These are phyloP conservation scores for Brassica juncea DNA, from an alignment of 345 rosid species.

Conservation along the genomic window DNA sequence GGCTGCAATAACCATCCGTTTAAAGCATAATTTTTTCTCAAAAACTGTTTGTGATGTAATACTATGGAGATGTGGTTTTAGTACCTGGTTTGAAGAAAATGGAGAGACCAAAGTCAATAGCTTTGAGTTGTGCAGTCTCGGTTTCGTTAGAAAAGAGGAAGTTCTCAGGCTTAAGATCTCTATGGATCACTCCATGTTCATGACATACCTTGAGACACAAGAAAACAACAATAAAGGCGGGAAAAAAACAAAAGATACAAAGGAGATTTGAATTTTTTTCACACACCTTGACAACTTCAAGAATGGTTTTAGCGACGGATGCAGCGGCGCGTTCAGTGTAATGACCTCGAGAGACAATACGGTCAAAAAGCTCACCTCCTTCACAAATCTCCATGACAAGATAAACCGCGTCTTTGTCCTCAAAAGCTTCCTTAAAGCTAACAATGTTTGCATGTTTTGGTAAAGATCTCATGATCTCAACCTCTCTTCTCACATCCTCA, in stretches of 20 bases:
- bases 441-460: conserved; percentile 85
- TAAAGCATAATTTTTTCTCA: not conserved
- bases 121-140: conserved; percentile 70
- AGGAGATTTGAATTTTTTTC: not conserved
- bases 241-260: not conserved
- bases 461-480: conserved; percentile 75
- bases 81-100: conserved; percentile 77
- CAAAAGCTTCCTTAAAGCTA: conserved; percentile 69
- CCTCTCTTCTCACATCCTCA: conserved; percentile 90
- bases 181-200: conserved; percentile 83
- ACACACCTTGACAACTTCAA: conserved; percentile 81
- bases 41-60: not conserved
- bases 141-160: conserved; percentile 64
- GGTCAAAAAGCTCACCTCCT: conserved; percentile 89
- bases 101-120: conserved; percentile 94
- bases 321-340: conserved; percentile 85
- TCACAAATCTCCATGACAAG: conserved; percentile 91
- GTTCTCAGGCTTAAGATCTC: conserved; percentile 92
- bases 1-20: conserved; percentile 40
- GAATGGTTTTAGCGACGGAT: conserved; percentile 60
- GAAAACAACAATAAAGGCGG: not conserved
- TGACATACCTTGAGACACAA: conserved; percentile 69
- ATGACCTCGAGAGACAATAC: conserved; percentile 80
- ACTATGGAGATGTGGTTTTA: not conserved
- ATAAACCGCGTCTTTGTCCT: conserved; percentile 71